Evolutionary conservation across 78 protist species (phyloP).

Genomic region (Dictyostelium brefeldianum): DNA sequence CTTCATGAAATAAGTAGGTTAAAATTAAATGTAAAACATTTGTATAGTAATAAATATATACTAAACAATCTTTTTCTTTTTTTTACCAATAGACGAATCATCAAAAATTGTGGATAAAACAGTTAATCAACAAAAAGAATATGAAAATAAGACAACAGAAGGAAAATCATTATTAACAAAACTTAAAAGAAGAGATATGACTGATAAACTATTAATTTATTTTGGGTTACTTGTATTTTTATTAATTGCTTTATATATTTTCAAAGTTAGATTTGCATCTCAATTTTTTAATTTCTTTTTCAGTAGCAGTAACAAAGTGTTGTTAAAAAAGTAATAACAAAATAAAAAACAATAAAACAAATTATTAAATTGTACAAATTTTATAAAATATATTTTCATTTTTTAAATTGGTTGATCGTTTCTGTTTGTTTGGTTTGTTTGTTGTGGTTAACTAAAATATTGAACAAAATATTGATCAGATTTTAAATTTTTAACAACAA

Average conservation of each 20-base stretch:
- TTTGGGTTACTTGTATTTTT: constrained; percentile 51
- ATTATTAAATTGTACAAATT: neutral
- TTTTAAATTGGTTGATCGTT: neutral
- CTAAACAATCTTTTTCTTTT: neutral
- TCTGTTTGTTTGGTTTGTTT: neutral
- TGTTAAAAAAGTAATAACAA: too few relatives aligned
- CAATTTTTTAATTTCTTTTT: neutral
- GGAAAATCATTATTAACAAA: constrained; percentile 51
- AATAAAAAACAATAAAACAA: neutral
- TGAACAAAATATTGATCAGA: constrained; percentile 54
- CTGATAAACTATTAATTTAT: constrained; percentile 45
- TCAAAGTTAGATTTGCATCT: constrained; percentile 36
- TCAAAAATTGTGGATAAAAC: constrained; percentile 58
- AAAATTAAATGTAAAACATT: neutral
- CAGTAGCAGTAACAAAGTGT: too few relatives aligned
- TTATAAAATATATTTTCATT: neutral
- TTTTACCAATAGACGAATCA: neutral
- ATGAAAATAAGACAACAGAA: constrained; percentile 29
- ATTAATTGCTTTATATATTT: constrained; percentile 32
- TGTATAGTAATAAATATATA: neutral
- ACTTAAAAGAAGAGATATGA: constrained; percentile 64
- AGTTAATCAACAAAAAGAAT: constrained; percentile 50
- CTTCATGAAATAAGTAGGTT: constrained; percentile 26
- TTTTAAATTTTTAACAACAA: constrained; percentile 41
- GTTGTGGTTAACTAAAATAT: neutral